Percentiles rank a stretch among this genome's conserved stretches.
phyloP scores from a whole-genome alignment of 1,284 basidiomycete genomes.

The Malassezia pachydermatis region DNA sequence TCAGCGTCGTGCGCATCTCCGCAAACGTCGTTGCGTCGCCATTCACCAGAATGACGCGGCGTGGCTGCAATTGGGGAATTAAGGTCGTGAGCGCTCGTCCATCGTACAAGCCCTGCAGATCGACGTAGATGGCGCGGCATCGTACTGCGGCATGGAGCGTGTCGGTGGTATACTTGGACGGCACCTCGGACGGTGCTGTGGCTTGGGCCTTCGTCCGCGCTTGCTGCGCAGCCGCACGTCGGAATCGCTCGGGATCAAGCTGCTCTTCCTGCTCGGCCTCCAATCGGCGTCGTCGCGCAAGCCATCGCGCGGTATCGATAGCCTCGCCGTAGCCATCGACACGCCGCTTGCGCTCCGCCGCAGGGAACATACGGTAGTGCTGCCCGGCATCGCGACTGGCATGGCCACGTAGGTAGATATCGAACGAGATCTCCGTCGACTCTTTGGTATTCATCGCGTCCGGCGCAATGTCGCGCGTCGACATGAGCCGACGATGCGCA shows the following conservation, averaged over 20 bases:
- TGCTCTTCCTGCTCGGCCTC: constrained; percentile 25
- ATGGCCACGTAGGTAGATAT: constrained; percentile 94
- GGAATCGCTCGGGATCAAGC: constrained; percentile 51
- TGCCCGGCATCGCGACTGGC: constrained; percentile 61
- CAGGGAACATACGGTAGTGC: constrained; percentile 94
- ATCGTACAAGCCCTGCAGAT: constrained; percentile 91
- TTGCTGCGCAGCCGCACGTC: constrained; percentile 68
- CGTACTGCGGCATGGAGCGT: constrained; percentile 65
- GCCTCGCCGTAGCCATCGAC: constrained; percentile 95
- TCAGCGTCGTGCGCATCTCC: constrained; percentile 21
- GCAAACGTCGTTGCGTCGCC: constrained; percentile 22
- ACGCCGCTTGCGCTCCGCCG: constrained; percentile 77
- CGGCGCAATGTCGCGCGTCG: constrained; percentile 22
- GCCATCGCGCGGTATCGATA: constrained; percentile 65
- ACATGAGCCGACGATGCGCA: neutral
- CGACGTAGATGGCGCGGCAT: constrained; percentile 78
- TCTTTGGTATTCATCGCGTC: neutral
- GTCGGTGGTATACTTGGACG: constrained; percentile 78
- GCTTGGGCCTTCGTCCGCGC: constrained; percentile 51
- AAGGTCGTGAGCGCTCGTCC: constrained; percentile 93
- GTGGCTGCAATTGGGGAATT: constrained; percentile 86
- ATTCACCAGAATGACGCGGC: constrained; percentile 50
- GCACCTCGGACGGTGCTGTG: constrained; percentile 72
- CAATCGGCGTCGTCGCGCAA: constrained; percentile 28
- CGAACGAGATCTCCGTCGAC: constrained; percentile 68